Evolutionary conservation across 129 eudicot species (phyloP).

Genomic region (Flaveria ramosissima): DNA sequence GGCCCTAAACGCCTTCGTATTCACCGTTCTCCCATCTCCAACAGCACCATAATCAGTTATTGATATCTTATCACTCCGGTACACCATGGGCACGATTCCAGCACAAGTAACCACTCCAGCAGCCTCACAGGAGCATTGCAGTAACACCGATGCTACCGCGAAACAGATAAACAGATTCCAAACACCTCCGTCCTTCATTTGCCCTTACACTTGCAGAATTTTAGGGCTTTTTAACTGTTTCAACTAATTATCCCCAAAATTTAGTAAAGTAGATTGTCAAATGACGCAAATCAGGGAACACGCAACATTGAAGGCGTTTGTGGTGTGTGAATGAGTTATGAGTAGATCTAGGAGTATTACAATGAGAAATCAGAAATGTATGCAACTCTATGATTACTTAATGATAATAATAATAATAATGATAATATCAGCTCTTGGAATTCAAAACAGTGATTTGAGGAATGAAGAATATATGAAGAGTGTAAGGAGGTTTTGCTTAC

Average conservation of each 20-base stretch:
- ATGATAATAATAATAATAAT: not conserved
- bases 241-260: not conserved
- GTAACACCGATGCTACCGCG: slow-evolving; percentile 24
- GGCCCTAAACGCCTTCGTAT: slow-evolving; percentile 74
- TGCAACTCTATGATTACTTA: not conserved
- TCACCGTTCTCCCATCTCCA: slow-evolving; percentile 81
- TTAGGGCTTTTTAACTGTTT: slow-evolving; percentile 11
- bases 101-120: slow-evolving; percentile 67
- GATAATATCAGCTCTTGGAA: not conserved
- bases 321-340: slow-evolving; percentile 15
- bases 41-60: slow-evolving; percentile 84
- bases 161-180: slow-evolving; percentile 32
- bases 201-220: slow-evolving; percentile 9
- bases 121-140: slow-evolving; percentile 30
- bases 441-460: not conserved
- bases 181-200: slow-evolving; percentile 22
- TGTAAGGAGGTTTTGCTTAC: slow-evolving; percentile 8
- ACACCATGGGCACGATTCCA: slow-evolving; percentile 72
- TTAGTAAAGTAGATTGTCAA: not conserved
- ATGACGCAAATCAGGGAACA: not conserved
- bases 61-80: slow-evolving; percentile 72
- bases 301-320: not conserved
- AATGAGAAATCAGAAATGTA: slow-evolving; percentile 29
- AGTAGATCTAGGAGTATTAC: slow-evolving; percentile 36
- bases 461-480: not conserved